These are phyloP conservation scores for Amniculicola lignicola DNA, from an alignment of 495 filamentous ascomycete genomes.

Conservation along the genomic window DNA sequence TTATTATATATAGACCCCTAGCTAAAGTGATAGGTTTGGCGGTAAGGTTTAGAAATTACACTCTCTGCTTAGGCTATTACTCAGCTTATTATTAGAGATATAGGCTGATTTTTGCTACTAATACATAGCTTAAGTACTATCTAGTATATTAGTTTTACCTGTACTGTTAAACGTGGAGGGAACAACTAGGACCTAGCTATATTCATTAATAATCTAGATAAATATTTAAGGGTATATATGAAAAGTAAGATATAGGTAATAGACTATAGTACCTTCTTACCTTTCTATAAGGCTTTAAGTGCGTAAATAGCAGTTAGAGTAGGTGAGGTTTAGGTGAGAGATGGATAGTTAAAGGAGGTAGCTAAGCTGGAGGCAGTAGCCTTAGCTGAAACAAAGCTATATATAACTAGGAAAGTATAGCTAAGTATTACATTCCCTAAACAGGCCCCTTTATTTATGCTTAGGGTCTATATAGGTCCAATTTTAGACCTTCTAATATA, in stretches of 20 bases:
- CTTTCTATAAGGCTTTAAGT: constrained; percentile 10
- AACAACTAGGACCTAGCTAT: constrained; percentile 15
- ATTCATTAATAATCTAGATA: constrained; percentile 16
- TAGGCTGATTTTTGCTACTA: constrained; percentile 20
- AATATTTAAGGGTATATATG: constrained; percentile 1
- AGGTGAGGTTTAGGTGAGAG: constrained; percentile 6
- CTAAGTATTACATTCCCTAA: neutral
- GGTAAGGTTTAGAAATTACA: constrained; percentile 14
- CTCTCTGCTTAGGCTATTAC: constrained; percentile 21
- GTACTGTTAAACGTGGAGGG: constrained; percentile 18
- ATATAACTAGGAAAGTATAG: too few species aligned
- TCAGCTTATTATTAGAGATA: constrained; percentile 17
- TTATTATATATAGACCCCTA: constrained; percentile 11
- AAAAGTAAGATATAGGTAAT: constrained; percentile 16
- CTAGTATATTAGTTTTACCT: constrained; percentile 20
- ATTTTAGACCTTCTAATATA: too few species aligned
- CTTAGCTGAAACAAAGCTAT: constrained; percentile 5
- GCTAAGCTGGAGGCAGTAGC: constrained; percentile 1
- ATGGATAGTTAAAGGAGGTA: neutral
- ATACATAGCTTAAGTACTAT: constrained; percentile 17
- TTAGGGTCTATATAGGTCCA: neutral
- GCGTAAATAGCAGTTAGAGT: constrained; percentile 12
- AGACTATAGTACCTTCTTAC: constrained; percentile 16
- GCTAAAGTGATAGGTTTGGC: constrained; percentile 20
- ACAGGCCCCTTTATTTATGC: constrained; percentile 6